Evolutionary conservation across 768 basidiomycete species (phyloP).

Genomic region (Naganishia friedmannii): DNA sequence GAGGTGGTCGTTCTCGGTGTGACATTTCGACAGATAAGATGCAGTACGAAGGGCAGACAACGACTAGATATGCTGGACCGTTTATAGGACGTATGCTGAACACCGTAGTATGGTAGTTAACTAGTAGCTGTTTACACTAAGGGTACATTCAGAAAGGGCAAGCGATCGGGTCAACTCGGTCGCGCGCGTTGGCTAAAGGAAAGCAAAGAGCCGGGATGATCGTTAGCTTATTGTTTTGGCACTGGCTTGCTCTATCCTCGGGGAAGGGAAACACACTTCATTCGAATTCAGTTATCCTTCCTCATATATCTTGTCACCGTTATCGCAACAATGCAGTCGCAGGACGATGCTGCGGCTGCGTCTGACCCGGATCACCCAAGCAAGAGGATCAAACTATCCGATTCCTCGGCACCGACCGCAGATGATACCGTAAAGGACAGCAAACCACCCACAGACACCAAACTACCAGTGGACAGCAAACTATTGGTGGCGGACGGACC

Average conservation of each 20-base stretch:
- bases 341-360: not conserved
- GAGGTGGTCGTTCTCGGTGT: not conserved
- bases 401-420: not conserved
- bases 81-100: no score
- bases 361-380: constrained; percentile 6
- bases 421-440: not conserved
- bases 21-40: not conserved
- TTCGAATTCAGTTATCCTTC: not conserved
- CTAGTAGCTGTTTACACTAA: no score
- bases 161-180: constrained; percentile 4
- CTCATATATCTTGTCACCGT: not conserved
- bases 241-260: not conserved
- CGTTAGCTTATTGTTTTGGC: constrained; percentile 19
- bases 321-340: not conserved
- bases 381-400: constrained; percentile 16
- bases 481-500: not conserved
- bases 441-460: not conserved
- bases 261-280: not conserved
- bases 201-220: constrained; percentile 4
- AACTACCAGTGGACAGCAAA: constrained; percentile 1
- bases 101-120: no score
- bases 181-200: not conserved
- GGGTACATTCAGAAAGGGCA: no score
- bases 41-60: no score
- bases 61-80: not conserved